Evolutionary conservation across 73 alveolate genomes (phyloP), one percentile per base, ranked within the genome.

Genomic region (Tetrahymena borealis): DNA sequence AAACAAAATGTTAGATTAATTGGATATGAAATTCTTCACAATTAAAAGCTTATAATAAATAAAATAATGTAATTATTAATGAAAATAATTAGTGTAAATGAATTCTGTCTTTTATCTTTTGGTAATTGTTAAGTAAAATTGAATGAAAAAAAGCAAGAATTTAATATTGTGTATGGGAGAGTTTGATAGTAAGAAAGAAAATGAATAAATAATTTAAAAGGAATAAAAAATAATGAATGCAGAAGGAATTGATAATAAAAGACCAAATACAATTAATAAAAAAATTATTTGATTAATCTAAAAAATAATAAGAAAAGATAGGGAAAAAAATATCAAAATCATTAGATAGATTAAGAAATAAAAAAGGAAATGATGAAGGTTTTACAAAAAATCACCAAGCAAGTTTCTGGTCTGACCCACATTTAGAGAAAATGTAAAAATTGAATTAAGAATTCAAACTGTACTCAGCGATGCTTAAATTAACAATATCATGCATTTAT

Each of bases 321-420:
- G 85, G 85, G 28, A 60, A 60, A 60, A 60, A 60, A 60, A n/a
- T n/a, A 60, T 60, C 85, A 60, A 60, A 60, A 60, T 60, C 85
- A 60, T 60, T 60, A 60, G 85, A 60, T 60, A 60, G 85, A 60
- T 60, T 60, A 60, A 60, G 85, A 60, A 60, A 60, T 60, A 60
- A 60, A 60, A n/a, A 60, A 60, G 85, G 85, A 60, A 60, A 60
- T 60, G 85, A 60, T 60, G 85, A 60, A 60, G 85, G 85, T 60
- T 60, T 60, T 60, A 60, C 85, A 60, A 60, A 60, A 60, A 35
- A 24, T 24, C 85, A 35, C 37, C 85, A 60, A 60, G 28, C 85
- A 60, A 60, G n/a, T 60, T 60, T 60, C n/a, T 60, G 85, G 85
- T 60, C 85, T 60, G 85, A 60, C 85, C 85, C 85, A 60, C 85